Evolutionary conservation across 176 grass and related monocot genomes (phyloP).

Genomic region (Triticum dicoccoides): DNA sequence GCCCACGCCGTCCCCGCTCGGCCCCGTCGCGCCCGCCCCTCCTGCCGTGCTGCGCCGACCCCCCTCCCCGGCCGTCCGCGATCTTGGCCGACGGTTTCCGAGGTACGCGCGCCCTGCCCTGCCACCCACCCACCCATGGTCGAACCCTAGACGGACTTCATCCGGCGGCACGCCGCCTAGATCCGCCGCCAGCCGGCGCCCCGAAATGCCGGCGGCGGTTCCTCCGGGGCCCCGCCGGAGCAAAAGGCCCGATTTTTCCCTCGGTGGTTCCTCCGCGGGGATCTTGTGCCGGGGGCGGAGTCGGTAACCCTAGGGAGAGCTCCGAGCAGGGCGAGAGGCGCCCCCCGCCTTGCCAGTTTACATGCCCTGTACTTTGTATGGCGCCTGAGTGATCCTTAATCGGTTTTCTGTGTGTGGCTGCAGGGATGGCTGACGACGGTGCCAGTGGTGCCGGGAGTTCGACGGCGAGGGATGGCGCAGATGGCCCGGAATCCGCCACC

Average conservation of each 20-base stretch:
- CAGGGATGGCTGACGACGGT: conserved; percentile 71
- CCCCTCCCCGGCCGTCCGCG: background rate
- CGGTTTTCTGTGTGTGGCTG: background rate
- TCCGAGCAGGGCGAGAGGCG: background rate
- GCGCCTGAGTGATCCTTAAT: background rate
- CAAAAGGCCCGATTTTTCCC: background rate
- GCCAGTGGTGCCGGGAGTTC: conserved; percentile 37
- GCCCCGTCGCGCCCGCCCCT: background rate
- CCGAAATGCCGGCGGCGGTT: background rate
- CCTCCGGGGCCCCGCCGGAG: background rate
- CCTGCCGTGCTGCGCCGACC: background rate
- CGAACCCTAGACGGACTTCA: background rate
- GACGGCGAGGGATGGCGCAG: conserved; percentile 3
- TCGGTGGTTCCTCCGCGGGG: too few relatives aligned
- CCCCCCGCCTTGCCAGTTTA: background rate
- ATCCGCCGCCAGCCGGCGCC: background rate
- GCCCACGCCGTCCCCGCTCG: background rate
- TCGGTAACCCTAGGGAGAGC: background rate
- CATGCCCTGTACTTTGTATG: background rate
- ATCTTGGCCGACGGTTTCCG: background rate
- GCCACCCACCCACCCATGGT: background rate
- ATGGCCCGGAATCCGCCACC: conserved; percentile 40
- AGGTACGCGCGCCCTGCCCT: background rate
- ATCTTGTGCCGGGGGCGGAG: background rate
- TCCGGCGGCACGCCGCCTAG: background rate